phyloP scores from a whole-genome alignment of 1,284 basidiomycete genomes.

The Kalmanozyma brasiliensis region DNA sequence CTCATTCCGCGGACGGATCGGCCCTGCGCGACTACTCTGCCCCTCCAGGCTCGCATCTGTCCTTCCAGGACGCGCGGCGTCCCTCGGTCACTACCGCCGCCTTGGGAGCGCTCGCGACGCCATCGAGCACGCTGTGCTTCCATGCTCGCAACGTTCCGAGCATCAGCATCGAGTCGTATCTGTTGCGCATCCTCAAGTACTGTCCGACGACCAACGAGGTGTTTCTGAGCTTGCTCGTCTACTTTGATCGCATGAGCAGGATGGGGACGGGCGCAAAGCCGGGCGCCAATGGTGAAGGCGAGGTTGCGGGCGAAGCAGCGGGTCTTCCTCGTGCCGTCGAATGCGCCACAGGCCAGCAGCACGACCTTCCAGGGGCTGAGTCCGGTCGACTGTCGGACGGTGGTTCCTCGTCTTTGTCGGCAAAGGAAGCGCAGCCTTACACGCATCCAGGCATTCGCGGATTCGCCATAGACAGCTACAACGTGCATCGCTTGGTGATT shows the following conservation, averaged over 20 bases:
- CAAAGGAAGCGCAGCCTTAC: conserved; percentile 11
- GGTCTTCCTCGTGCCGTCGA: conserved; percentile 45
- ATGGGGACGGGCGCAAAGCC: conserved; percentile 71
- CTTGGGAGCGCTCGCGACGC: conserved; percentile 78
- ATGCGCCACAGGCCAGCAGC: conserved; percentile 21
- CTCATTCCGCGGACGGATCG: background rate
- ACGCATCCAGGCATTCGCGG: conserved; percentile 70
- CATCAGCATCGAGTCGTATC: conserved; percentile 92
- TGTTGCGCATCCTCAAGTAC: conserved; percentile 94
- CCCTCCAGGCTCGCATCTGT: conserved; percentile 45
- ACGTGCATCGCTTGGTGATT: conserved; percentile 94
- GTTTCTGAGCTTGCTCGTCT: conserved; percentile 90
- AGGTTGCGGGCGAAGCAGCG: conserved; percentile 50
- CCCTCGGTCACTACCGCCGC: conserved; percentile 77
- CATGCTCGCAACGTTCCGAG: conserved; percentile 95
- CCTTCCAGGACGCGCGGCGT: conserved; percentile 50
- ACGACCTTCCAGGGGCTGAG: background rate
- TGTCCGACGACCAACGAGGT: conserved; percentile 99
- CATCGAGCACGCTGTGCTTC: conserved; percentile 87
- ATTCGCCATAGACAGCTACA: conserved; percentile 96
- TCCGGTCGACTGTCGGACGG: conserved; percentile 13
- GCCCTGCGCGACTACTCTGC: conserved; percentile 20
- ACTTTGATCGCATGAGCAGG: conserved; percentile 85
- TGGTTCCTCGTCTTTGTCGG: background rate
- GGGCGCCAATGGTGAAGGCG: conserved; percentile 42